Evolutionary conservation across 2,329 filamentous ascomycete species (phyloP), one percentile per base, ranked within the genome.

Genomic region (Monilinia vaccinii-corymbosi): DNA sequence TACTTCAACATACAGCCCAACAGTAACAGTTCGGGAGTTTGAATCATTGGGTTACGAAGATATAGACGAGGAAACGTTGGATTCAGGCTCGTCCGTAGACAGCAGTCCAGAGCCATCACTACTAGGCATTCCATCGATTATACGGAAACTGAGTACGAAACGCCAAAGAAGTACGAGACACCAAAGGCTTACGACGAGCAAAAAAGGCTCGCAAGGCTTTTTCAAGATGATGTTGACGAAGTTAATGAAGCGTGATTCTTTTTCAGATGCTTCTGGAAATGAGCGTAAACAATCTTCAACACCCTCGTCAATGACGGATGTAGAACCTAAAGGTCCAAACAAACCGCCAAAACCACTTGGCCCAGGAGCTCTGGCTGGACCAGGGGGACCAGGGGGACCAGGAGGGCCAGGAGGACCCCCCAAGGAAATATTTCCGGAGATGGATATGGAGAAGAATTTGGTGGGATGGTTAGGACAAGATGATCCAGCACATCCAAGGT

Each of bases 401-500:
- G 28, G 32, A 8, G 55, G 45, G 23, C 45, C 46, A 21, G 56
- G 56, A 23, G 56, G 47, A 28, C 56, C 56, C 36, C 56, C 56
- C n/a, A 58, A 47, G 4, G 56, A 58, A 21, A 14, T 50, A 4
- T 53, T 63, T 2, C 62, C 62, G 36, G 32, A 52, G 32, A 57
- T 58, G 14, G 75, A 83, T 63, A 76, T 84, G n/a, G 73, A 73
- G 52, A 72, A 71, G 0, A 78, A 77, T 63, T 21, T 65, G 18
- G 57, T 65, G 6, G 63, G 62, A 14, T 65, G 62, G 63, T 50
- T 60, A 3, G 45, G 53, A 4, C 63, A 63, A 53, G 57, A 62
- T 52, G 63, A 65, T 38, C 63, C 63, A 21, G 25, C 44, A 31
- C 60, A 61, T 53, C 62, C 62, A 45, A 58, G 56, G 56, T 58